Evolutionary conservation across 805 yeast species (phyloP).

Genomic region (Saccharomycopsis oosterbeekiorum): DNA sequence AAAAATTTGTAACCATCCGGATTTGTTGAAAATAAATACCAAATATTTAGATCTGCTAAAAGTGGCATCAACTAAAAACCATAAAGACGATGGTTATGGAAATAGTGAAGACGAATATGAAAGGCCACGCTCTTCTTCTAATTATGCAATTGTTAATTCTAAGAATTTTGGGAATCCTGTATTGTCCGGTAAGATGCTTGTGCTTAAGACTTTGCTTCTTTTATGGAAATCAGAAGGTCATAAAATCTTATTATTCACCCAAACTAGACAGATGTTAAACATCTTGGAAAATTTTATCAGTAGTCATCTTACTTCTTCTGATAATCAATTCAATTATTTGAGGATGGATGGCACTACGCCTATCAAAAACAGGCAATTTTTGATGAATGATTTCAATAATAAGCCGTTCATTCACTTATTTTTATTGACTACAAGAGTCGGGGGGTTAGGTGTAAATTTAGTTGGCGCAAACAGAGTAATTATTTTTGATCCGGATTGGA

Average conservation of each 20-base stretch:
- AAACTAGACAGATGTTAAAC: conserved; percentile 88
- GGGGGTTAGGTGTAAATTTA: conserved; percentile 88
- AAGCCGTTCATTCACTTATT: conserved; percentile 53
- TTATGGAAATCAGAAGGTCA: conserved; percentile 74
- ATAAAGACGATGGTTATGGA: background rate
- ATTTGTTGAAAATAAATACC: conserved; percentile 42
- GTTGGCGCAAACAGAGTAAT: conserved; percentile 95
- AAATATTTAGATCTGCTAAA: background rate
- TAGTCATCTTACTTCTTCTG: conserved; percentile 28
- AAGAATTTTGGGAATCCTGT: conserved; percentile 43
- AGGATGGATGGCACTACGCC: conserved; percentile 95
- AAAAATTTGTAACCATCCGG: conserved; percentile 96
- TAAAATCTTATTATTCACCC: conserved; percentile 79
- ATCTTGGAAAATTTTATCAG: conserved; percentile 63
- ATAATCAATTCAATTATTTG: conserved; percentile 37
- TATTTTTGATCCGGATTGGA: conserved; percentile 97
- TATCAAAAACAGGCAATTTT: conserved; percentile 59
- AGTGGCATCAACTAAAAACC: background rate
- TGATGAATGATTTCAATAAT: conserved; percentile 74
- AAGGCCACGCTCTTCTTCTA: background rate
- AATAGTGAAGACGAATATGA: background rate
- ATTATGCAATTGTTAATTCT: conserved; percentile 23
- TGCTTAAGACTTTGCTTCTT: conserved; percentile 60
- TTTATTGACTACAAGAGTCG: conserved; percentile 85
- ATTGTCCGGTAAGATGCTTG: conserved; percentile 86